These are phyloP conservation scores for Leishmania amazonensis DNA, from an alignment of 208 protist genomes.

Conservation along the genomic window DNA sequence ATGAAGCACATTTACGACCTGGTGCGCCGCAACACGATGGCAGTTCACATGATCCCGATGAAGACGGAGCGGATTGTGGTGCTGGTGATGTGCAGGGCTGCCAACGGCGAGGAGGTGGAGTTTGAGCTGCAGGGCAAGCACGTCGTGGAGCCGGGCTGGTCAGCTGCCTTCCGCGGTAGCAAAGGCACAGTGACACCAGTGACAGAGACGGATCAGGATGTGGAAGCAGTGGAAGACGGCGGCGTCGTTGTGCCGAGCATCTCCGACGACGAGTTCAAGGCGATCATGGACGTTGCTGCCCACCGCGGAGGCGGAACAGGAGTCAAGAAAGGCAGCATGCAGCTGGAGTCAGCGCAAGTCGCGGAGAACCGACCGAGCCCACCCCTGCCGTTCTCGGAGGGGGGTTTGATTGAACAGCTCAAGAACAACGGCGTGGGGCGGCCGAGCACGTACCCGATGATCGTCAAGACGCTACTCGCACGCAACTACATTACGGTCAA, in stretches of 20 bases:
- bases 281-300: slow-evolving; percentile 51
- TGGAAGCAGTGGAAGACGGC: slow-evolving; percentile 63
- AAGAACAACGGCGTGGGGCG: slow-evolving; percentile 87
- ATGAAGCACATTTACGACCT: slow-evolving; percentile 86
- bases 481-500: slow-evolving; percentile 88
- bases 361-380: slow-evolving; percentile 60
- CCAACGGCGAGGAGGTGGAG: slow-evolving; percentile 49
- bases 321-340: slow-evolving; percentile 21
- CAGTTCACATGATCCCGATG: slow-evolving; percentile 87
- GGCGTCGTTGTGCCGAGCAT: slow-evolving; percentile 59
- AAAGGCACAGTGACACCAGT: neutral
- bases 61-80: slow-evolving; percentile 62
- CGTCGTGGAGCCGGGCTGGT: slow-evolving; percentile 74
- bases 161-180: slow-evolving; percentile 60
- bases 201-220: slow-evolving; percentile 41
- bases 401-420: slow-evolving; percentile 87
- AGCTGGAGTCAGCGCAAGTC: slow-evolving; percentile 45
- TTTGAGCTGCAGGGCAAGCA: slow-evolving; percentile 81
- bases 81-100: slow-evolving; percentile 47
- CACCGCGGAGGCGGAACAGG: slow-evolving; percentile 1
- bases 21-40: slow-evolving; percentile 78
- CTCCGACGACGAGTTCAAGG: slow-evolving; percentile 81
- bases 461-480: slow-evolving; percentile 86
- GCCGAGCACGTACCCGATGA: slow-evolving; percentile 91
- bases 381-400: slow-evolving; percentile 82